phyloP scores from a whole-genome alignment of 2,329 filamentous ascomycete species.

The Zymoseptoria tritici region DNA sequence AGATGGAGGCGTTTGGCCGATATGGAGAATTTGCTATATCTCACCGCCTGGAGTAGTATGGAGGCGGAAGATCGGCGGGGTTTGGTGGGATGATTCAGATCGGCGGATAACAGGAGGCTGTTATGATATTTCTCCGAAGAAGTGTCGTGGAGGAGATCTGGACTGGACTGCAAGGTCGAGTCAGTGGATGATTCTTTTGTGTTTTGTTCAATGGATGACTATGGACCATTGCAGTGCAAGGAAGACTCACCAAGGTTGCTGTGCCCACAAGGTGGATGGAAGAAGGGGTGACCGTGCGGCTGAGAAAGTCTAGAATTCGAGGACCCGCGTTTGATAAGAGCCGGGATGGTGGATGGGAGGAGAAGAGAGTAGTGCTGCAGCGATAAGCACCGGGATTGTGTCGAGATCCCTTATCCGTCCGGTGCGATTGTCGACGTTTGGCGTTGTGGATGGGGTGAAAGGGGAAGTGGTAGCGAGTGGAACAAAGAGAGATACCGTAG shows the following conservation, averaged over 20 bases:
- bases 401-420: too few relatives aligned
- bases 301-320: neutral
- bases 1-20: neutral
- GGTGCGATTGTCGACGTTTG: neutral
- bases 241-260: neutral
- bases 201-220: neutral
- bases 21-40: neutral
- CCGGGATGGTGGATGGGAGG: too few relatives aligned
- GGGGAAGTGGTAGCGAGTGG: neutral
- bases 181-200: neutral
- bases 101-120: too few relatives aligned
- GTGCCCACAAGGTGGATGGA: neutral
- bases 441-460: neutral
- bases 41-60: neutral
- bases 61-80: neutral
- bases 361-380: too few relatives aligned
- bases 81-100: neutral
- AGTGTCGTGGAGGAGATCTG: neutral
- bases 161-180: neutral
- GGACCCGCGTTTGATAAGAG: neutral
- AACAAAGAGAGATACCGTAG: neutral
- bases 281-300: too few relatives aligned
- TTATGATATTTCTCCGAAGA: neutral
- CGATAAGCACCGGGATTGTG: neutral
- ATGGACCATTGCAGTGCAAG: neutral